phyloP scores from a whole-genome alignment of 108 stramenopile genomes.

The Stephanodiscus triporus region DNA sequence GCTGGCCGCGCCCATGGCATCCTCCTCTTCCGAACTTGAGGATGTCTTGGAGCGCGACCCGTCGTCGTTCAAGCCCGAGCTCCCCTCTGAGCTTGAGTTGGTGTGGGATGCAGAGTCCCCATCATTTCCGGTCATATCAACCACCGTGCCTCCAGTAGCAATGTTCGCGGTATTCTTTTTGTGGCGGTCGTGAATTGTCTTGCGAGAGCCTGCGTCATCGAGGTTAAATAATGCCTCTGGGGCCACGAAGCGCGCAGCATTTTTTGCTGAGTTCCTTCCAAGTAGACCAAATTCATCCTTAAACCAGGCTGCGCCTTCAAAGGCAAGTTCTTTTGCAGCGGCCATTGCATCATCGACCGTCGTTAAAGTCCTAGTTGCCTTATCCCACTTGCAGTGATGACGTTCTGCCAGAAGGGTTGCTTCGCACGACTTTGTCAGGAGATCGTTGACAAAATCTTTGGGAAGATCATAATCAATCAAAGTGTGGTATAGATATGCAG shows the following conservation, averaged over 20 bases:
- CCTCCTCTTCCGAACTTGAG: too few species aligned
- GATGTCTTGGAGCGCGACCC: too few species aligned
- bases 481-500: background rate
- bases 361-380: background rate
- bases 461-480: background rate
- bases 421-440: background rate
- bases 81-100: background rate
- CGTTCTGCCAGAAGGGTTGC: background rate
- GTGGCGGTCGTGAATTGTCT: background rate
- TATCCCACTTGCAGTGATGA: too few species aligned
- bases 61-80: background rate
- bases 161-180: background rate
- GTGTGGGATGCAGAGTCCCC: slow-evolving; percentile 2
- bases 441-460: background rate
- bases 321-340: background rate
- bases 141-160: background rate
- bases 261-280: background rate
- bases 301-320: background rate
- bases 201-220: too few species aligned
- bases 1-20: too few species aligned
- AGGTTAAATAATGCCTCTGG: too few species aligned
- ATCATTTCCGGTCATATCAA: too few species aligned
- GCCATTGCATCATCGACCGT: background rate
- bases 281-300: slow-evolving; percentile 4
- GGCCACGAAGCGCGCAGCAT: too few species aligned